Evolutionary conservation across 331 rosid species (phyloP).

Genomic region (Arachis monticola): DNA sequence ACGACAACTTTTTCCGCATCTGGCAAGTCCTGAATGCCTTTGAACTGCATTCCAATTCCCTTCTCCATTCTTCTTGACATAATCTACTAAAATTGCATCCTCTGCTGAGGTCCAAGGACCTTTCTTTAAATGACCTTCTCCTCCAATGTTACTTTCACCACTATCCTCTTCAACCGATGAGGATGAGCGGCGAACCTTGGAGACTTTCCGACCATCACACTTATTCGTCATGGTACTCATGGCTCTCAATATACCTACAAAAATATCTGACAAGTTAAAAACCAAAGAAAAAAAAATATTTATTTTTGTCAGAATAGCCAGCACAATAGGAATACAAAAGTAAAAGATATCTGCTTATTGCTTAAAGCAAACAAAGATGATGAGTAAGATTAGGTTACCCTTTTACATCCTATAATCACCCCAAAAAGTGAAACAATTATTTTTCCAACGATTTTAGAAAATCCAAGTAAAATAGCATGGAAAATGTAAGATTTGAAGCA

Average conservation of each 20-base stretch:
- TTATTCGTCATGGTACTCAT: slow-evolving; percentile 53
- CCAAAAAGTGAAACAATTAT: too few relatives aligned
- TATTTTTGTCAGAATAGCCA: too few relatives aligned
- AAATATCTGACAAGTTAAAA: not conserved
- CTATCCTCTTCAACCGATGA: slow-evolving; percentile 44
- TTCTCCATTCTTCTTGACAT: slow-evolving; percentile 77
- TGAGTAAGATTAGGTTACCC: too few relatives aligned
- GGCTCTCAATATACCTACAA: slow-evolving; percentile 37
- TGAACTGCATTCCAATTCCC: slow-evolving; percentile 93
- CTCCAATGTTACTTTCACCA: slow-evolving; percentile 33
- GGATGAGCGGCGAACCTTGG: slow-evolving; percentile 44
- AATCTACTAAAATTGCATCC: slow-evolving; percentile 75
- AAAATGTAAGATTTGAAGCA: too few relatives aligned
- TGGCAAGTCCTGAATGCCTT: slow-evolving; percentile 74
- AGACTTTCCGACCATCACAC: slow-evolving; percentile 47
- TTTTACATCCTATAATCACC: too few relatives aligned
- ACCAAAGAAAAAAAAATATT: too few relatives aligned
- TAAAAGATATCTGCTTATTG: too few relatives aligned
- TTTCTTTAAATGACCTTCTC: slow-evolving; percentile 60
- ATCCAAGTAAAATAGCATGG: too few relatives aligned
- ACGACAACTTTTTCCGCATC: slow-evolving; percentile 97
- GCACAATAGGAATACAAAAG: too few relatives aligned
- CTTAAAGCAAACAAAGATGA: too few relatives aligned
- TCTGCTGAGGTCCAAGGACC: slow-evolving; percentile 88
- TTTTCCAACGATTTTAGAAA: too few relatives aligned